Evolutionary conservation across 495 filamentous ascomycete genomes (phyloP).

Genomic region (Clavariopsis aquatica): DNA sequence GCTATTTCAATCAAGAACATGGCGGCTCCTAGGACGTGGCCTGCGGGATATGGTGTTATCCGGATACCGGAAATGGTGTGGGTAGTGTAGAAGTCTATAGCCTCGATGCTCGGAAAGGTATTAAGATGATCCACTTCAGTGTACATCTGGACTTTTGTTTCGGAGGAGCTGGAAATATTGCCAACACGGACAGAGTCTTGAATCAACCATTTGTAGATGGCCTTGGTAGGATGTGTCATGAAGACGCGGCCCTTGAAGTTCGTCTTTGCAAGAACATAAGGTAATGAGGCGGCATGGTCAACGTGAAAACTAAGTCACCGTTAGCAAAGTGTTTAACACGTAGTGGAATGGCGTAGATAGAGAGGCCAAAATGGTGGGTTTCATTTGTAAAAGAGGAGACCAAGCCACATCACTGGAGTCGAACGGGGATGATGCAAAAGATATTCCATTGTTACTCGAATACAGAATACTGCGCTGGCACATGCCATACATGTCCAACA

Average conservation of each 20-base stretch:
- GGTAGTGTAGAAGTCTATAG: conserved; percentile 96
- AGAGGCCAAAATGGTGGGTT: conserved; percentile 20
- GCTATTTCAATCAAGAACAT: conserved; percentile 98
- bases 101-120: conserved; percentile 90
- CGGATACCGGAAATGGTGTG: conserved; percentile 94
- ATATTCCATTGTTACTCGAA: conserved; percentile 40
- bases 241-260: conserved; percentile 96
- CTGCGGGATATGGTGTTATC: conserved; percentile 94
- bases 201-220: conserved; percentile 99
- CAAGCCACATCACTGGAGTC: conserved; percentile 33
- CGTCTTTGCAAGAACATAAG: conserved; percentile 95
- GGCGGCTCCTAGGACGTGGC: conserved; percentile 95
- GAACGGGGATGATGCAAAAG: conserved; percentile 28
- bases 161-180: conserved; percentile 72
- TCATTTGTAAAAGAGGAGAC: conserved; percentile 11
- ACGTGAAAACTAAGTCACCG: conserved; percentile 78
- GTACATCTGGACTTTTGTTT: conserved; percentile 77
- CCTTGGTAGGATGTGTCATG: conserved; percentile 98
- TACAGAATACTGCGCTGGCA: conserved; percentile 28
- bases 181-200: conserved; percentile 92
- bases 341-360: neutral
- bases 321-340: neutral
- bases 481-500: conserved; percentile 1
- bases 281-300: conserved; percentile 93
- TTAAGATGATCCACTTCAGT: conserved; percentile 92